These are phyloP conservation scores for Stephanodiscus minutulus DNA, from an alignment of 108 stramenopile species.

Conservation along the genomic window DNA sequence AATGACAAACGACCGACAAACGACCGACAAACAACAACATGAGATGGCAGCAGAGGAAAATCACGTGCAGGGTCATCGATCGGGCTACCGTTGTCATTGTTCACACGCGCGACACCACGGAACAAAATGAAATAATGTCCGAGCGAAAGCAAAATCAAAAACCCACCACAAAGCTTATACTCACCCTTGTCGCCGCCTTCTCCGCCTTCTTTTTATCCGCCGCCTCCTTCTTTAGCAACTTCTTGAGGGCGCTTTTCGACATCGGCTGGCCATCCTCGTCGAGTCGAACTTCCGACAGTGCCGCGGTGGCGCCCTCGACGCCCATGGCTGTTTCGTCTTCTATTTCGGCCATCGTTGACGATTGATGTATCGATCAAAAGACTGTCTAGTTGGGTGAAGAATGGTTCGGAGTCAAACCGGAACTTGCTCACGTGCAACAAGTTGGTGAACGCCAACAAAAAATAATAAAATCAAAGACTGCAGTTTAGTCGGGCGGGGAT, in stretches of 20 bases:
- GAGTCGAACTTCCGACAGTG: conserved; percentile 22
- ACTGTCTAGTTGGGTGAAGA: not conserved
- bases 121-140: no score
- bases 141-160: no score
- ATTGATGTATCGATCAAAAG: not conserved
- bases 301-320: conserved; percentile 36
- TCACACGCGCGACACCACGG: not conserved
- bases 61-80: not conserved
- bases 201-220: conserved; percentile 58
- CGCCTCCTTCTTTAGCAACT: conserved; percentile 69
- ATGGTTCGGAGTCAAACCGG: not conserved
- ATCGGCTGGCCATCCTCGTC: conserved; percentile 29
- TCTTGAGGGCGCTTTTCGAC: conserved; percentile 74
- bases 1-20: no score
- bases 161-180: not conserved
- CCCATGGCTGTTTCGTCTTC: conserved; percentile 14
- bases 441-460: no score
- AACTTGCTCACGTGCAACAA: no score
- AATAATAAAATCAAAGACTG: no score
- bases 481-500: no score
- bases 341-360: conserved; percentile 30
- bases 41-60: not conserved
- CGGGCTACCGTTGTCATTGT: not conserved
- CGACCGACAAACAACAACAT: not conserved
- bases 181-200: conserved; percentile 36